Conservation (phyloP, 2,329 filamentous ascomycete genomes). For the Clarireedia monteithiana region DNA sequence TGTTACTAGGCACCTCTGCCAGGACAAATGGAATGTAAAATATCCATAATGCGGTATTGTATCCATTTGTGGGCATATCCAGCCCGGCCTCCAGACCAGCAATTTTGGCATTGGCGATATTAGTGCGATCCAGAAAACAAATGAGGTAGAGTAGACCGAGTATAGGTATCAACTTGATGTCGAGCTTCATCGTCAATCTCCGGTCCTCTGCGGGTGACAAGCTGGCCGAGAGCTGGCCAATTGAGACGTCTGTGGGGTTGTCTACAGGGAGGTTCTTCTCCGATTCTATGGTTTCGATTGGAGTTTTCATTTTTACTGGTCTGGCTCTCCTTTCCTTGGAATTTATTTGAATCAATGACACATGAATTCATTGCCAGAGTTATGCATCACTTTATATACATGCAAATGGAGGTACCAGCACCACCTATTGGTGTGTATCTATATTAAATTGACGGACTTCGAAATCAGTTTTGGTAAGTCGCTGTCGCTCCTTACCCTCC, state of each 20-base stretch:
- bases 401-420: too few relatives aligned
- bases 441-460: too few relatives aligned
- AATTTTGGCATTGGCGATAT: conserved; percentile 33
- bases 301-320: neutral
- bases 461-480: too few relatives aligned
- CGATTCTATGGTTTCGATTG: neutral
- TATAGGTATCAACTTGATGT: conserved; percentile 38
- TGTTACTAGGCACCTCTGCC: conserved; percentile 45
- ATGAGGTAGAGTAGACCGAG: conserved; percentile 51
- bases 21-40: conserved; percentile 13
- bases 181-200: conserved; percentile 13
- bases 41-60: conserved; percentile 11
- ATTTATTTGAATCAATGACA: neutral
- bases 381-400: too few relatives aligned
- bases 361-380: neutral
- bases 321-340: neutral
- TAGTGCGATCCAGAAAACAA: conserved; percentile 44
- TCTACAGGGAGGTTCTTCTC: neutral
- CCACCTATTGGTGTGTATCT: too few relatives aligned
- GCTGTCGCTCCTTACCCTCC: too few relatives aligned
- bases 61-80: conserved; percentile 6
- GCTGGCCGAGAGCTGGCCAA: neutral
- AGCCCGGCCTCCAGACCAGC: conserved; percentile 8
- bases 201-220: neutral
- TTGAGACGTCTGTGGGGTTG: neutral